These are phyloP conservation scores for Globisporangium viniferum DNA, from an alignment of 352 stramenopile genomes.

Conservation along the genomic window DNA sequence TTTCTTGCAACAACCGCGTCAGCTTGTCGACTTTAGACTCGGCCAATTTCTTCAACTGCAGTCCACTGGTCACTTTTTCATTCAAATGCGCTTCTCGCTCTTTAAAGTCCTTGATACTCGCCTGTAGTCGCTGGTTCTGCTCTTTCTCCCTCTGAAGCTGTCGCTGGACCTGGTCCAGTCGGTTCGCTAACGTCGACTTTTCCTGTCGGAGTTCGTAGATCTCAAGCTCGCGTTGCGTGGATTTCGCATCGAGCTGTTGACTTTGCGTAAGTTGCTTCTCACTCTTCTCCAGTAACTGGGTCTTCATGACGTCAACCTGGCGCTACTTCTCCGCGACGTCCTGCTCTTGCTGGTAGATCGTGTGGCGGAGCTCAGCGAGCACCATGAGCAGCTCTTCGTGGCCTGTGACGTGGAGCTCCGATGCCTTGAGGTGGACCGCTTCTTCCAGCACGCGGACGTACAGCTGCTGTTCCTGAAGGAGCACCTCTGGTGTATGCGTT, in stretches of 20 bases:
- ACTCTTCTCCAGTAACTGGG: constrained; percentile 27
- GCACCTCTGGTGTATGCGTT: background rate
- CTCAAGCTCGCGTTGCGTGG: constrained; percentile 22
- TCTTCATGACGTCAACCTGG: constrained; percentile 9
- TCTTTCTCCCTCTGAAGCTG: constrained; percentile 29
- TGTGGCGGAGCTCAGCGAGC: constrained; percentile 71
- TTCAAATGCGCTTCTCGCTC: constrained; percentile 24
- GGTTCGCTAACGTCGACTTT: constrained; percentile 25
- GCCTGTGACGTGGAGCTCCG: constrained; percentile 59
- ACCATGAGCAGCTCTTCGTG: constrained; percentile 78
- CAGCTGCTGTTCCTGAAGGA: constrained; percentile 38
- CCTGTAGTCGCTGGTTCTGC: constrained; percentile 15
- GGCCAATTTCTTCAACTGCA: constrained; percentile 26
- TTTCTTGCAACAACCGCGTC: constrained; percentile 14
- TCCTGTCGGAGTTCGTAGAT: constrained; percentile 22
- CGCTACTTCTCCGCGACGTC: constrained; percentile 34
- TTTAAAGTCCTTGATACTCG: constrained; percentile 13
- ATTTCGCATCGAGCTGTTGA: constrained; percentile 17
- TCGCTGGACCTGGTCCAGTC: constrained; percentile 27
- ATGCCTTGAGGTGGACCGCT: constrained; percentile 66
- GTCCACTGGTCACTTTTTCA: constrained; percentile 16
- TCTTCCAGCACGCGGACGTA: constrained; percentile 83
- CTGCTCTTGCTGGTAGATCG: constrained; percentile 70
- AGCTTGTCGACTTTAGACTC: constrained; percentile 28
- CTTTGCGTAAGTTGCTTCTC: constrained; percentile 21